Evolutionary conservation across 257 asterid genomes (phyloP), one percentile per base, ranked within the genome.

Genomic region (Datura wrightii): DNA sequence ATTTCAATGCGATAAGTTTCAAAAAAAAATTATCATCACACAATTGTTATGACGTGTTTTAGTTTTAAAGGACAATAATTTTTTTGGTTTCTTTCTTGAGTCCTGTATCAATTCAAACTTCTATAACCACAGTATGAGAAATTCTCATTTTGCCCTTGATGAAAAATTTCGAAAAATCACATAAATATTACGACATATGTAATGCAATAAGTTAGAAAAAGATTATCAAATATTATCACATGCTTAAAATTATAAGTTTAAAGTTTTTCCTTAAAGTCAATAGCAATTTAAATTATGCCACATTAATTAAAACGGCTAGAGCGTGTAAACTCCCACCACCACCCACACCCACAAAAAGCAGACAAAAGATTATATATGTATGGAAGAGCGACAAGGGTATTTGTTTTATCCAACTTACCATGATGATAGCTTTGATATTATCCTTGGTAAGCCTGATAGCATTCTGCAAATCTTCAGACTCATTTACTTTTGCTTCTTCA

Each of bases 391-490:
- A 82, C 62, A 72, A 7, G 31, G 44, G 46, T 2, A 13, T 7
- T 15, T 3, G 0, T 34, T 53, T 6, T 9, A 24, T 63, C 53
- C 14, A 44, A 16, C 92, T 62, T 88, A 95, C 99, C 99, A 95
- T 95, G 63, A 95, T 95, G 67, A 95, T 94, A 69, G 98, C 99
- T 74, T 95, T 95, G 65, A 95, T 95, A 74, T 95, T 93, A 80
- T 90, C 87, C 89, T 91, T 92, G 0, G 97, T 92, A 19, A 95
- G 96, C 31, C 84, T 92, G 80, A 93, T 87, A 0, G 96, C 82
- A 81, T 89, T 94, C 82, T 95, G 96, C 89, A 91, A 87, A 89
- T 94, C 99, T 24, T 95, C 99, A 4, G 86, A 52, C 15, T 91
- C 97, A 2, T 82, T 54, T 16, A 87, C 91, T 72, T 83, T 88